Evolutionary conservation across 495 filamentous ascomycete species (phyloP), one percentile per base, ranked within the genome.

Genomic region (Hypoxylon perforatum): DNA sequence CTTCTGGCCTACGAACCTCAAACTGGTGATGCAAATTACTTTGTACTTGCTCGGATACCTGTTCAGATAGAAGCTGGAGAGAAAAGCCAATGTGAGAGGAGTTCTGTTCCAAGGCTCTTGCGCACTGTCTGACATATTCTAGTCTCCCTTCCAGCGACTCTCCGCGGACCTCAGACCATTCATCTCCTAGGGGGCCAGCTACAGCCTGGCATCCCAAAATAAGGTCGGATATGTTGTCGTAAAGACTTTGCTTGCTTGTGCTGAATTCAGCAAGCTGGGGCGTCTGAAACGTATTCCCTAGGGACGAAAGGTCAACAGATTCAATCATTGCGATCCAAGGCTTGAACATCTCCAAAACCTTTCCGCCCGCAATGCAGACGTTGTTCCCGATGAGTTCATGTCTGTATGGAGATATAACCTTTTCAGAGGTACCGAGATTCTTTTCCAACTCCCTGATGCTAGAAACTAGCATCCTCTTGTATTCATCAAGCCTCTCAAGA

Each of bases 91-190:
- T 87, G 63, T 97, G 93, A 0, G 91, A 92, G 14, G 92, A 91
- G 65, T 88, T 92, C 22, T 88, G 91, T 67, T 97, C 94, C 33
- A 99, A 80, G 35, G 96, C 89, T 65, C 89, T 86, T 5, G 89
- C 86, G 58, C 92, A 90, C 23, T 84, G 81, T 42, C 90, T 84
- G 53, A 97, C 90, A 57, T 88, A 87, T 65, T 89, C 91, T 35
- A 99, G 73, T 36, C 94, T 87, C 61, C 93, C 92, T 63, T 97
- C 94, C n/a, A 99, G 82, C 14, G 94, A 91, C 71, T 94, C 92
- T 3, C 93, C 92, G n/a, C 94, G 87, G 11, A 91, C 79, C 68
- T 96, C 93, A 18, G 93, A 87, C 95, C 95, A 99, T 76, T 99
- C 95, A 73, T 99, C 95, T 10, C 89, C 91, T 25, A 99, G 80